These are phyloP conservation scores for Debaryomyces maramus DNA, from an alignment of 805 yeast species.

Conservation along the genomic window DNA sequence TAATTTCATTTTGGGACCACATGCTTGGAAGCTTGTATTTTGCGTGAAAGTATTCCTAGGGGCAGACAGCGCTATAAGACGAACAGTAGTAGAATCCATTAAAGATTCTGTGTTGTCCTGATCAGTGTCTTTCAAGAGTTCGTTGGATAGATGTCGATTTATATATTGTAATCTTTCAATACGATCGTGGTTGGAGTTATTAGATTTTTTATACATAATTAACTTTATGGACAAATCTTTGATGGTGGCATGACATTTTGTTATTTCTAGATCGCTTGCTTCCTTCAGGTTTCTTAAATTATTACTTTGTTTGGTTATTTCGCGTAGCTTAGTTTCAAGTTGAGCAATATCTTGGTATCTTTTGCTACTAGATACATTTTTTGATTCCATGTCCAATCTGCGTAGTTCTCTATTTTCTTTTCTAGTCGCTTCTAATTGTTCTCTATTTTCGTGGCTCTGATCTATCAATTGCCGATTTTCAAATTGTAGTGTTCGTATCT, in stretches of 20 bases:
- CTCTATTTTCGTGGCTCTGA: slow-evolving; percentile 2
- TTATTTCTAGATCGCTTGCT: not conserved
- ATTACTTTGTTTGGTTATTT: not conserved
- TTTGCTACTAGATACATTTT: not conserved
- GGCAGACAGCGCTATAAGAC: not conserved
- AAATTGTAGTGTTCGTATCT: slow-evolving; percentile 1
- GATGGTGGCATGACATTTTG: not conserved
- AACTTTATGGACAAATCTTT: slow-evolving; percentile 4
- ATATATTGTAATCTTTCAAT: slow-evolving; percentile 1
- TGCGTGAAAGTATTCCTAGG: not conserved
- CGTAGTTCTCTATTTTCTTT: slow-evolving; percentile 4
- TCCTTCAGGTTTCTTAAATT: not conserved
- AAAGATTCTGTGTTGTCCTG: slow-evolving; percentile 1
- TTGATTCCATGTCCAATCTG: not conserved
- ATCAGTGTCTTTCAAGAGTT: not conserved
- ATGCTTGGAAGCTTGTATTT: not conserved
- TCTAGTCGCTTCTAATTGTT: not conserved
- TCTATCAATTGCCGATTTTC: slow-evolving; percentile 7
- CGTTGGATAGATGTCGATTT: not conserved
- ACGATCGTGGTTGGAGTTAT: not conserved
- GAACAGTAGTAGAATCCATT: slow-evolving; percentile 9
- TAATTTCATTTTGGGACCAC: not conserved
- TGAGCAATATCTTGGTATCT: not conserved
- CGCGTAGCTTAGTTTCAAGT: not conserved
- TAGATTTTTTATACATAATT: not conserved